phyloP scores from a whole-genome alignment of 225 moss, liverwort and hornwort genomes.

The Straminergon stramineum region DNA sequence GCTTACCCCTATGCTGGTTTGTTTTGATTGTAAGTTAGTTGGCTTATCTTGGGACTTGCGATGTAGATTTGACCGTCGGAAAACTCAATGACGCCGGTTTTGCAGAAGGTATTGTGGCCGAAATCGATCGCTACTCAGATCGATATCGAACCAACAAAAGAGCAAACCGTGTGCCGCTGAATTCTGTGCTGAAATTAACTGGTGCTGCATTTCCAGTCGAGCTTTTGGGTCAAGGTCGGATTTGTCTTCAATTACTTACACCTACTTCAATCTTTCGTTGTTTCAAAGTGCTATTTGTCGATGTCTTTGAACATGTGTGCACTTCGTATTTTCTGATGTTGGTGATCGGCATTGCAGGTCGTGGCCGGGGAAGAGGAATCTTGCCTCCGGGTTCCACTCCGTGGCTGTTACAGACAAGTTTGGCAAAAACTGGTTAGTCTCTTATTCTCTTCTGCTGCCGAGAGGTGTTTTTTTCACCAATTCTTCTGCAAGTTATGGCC shows the following conservation, averaged over 20 bases:
- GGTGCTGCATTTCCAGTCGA: conserved; percentile 81
- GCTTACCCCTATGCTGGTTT: background rate
- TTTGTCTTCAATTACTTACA: background rate
- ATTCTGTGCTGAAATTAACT: conserved; percentile 73
- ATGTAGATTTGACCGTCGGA: background rate
- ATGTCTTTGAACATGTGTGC: background rate
- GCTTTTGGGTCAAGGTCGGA: conserved; percentile 72
- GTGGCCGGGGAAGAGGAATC: conserved; percentile 41
- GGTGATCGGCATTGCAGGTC: conserved; percentile 20
- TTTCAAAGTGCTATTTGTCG: background rate
- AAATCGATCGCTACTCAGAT: conserved; percentile 92
- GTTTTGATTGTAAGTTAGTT: background rate
- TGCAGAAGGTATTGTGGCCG: conserved; percentile 69
- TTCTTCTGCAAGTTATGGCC: background rate
- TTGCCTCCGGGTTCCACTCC: conserved; percentile 45
- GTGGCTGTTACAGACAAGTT: conserved; percentile 65
- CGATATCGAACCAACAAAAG: conserved; percentile 65
- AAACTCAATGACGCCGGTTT: background rate
- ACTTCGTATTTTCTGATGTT: conserved; percentile 1
- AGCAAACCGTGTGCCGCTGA: conserved; percentile 69
- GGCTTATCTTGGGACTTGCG: background rate
- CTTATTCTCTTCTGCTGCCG: background rate
- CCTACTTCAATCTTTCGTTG: background rate
- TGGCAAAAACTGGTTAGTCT: conserved; percentile 60
- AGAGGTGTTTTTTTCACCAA: background rate